Conservation (phyloP, 164 flowering plant species). For the Litsea cubeba region DNA sequence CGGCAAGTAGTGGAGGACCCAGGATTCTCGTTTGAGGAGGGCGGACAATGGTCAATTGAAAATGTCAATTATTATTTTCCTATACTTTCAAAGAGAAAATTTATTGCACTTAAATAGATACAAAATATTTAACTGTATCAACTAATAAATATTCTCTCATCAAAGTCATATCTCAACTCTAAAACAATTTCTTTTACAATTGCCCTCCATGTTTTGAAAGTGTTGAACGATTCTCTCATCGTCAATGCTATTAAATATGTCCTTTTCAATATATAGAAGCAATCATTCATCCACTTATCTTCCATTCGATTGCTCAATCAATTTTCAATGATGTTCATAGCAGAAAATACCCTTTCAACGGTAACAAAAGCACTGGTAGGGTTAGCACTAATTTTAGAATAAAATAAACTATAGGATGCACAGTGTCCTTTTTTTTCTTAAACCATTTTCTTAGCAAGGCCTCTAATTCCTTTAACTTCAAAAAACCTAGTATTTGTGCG, state of each 20-base stretch:
- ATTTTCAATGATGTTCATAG: not conserved
- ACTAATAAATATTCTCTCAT: too few species aligned
- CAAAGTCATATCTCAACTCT: too few species aligned
- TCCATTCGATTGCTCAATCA: not conserved
- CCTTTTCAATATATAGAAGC: not conserved
- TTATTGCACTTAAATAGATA: too few species aligned
- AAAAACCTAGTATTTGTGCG: not conserved
- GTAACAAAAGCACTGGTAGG: not conserved
- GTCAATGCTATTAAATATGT: not conserved
- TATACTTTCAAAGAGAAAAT: too few species aligned
- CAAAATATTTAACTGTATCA: too few species aligned
- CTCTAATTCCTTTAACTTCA: not conserved
- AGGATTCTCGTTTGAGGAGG: too few species aligned
- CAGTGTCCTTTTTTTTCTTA: not conserved
- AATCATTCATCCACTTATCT: not conserved
- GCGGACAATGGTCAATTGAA: too few species aligned
- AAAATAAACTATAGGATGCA: not conserved
- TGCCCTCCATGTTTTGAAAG: not conserved
- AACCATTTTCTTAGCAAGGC: constrained; percentile 4
- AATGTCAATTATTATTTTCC: too few species aligned
- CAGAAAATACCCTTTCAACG: not conserved
- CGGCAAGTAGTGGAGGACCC: too few species aligned
- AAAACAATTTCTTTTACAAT: too few species aligned
- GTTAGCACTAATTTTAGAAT: not conserved
- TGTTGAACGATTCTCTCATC: not conserved